Percentiles rank a stretch among this genome's conserved stretches.
Conservation (phyloP, 768 basidiomycete genomes). For the Xerocomellus amylosporus region DNA sequence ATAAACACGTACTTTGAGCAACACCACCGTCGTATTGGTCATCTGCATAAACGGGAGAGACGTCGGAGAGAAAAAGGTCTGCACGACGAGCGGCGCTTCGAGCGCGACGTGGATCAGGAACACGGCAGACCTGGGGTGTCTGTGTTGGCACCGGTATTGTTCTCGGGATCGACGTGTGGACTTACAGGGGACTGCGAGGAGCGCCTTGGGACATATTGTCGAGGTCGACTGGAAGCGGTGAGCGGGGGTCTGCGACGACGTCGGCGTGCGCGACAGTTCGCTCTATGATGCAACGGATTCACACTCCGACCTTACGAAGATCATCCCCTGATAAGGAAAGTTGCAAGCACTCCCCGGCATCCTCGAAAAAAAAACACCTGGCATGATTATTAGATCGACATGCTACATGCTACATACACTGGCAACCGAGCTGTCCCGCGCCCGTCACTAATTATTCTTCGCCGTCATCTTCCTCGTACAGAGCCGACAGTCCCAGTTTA, state of each 20-base stretch:
- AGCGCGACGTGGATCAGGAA: constrained; percentile 80
- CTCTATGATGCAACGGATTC: constrained; percentile 5
- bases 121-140: constrained; percentile 48
- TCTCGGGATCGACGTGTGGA: background rate
- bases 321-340: constrained; percentile 20
- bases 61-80: constrained; percentile 64
- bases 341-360: too few species aligned
- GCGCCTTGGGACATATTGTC: constrained; percentile 17
- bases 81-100: constrained; percentile 74
- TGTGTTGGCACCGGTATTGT: background rate
- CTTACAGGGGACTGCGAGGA: constrained; percentile 44
- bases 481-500: constrained; percentile 20
- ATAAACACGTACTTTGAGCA: constrained; percentile 58
- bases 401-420: constrained; percentile 4
- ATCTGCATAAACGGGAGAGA: constrained; percentile 73
- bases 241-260: background rate
- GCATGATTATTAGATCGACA: constrained; percentile 9
- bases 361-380: background rate
- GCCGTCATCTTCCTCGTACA: constrained; percentile 35
- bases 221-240: background rate
- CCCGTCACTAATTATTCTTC: constrained; percentile 25
- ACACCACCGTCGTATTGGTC: constrained; percentile 75
- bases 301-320: constrained; percentile 28
- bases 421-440: background rate
- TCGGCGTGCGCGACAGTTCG: too few species aligned